A percentile compares a stretch with the other conserved stretches of the same genome.
phyloP scores from a whole-genome alignment of 139 green algal species.

The Micromonas pusilla region DNA sequence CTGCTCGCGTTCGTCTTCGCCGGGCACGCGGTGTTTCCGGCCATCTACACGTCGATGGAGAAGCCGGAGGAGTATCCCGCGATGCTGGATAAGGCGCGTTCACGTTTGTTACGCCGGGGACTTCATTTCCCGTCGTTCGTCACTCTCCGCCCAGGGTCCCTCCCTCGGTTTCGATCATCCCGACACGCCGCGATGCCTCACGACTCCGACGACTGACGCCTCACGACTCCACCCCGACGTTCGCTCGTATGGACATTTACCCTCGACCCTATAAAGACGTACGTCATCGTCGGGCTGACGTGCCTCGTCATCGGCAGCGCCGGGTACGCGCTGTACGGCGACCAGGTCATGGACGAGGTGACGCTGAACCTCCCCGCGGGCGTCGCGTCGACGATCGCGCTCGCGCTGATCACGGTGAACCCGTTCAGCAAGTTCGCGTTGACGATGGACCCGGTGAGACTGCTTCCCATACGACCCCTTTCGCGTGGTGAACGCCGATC shows the following conservation, averaged over 20 bases:
- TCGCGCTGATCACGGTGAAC: slow-evolving; percentile 25
- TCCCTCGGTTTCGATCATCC: neutral
- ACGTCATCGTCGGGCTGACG: slow-evolving; percentile 23
- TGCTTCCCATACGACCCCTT: too few species aligned
- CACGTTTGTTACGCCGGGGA: neutral
- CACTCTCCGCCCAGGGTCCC: neutral
- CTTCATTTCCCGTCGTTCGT: too few species aligned
- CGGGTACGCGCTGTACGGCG: slow-evolving; percentile 31
- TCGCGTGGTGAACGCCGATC: too few species aligned
- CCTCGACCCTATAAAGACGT: too few species aligned
- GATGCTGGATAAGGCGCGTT: slow-evolving; percentile 35
- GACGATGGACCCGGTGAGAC: slow-evolving; percentile 36
- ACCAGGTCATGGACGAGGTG: slow-evolving; percentile 26
- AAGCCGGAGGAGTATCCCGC: slow-evolving; percentile 45
- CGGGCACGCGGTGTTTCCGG: slow-evolving; percentile 64
- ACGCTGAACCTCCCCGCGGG: slow-evolving; percentile 30
- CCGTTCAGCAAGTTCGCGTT: slow-evolving; percentile 37
- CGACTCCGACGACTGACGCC: too few species aligned
- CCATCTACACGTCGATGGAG: slow-evolving; percentile 59
- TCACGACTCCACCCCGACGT: too few species aligned
- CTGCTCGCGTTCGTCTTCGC: slow-evolving; percentile 70
- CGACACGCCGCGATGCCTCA: too few species aligned
- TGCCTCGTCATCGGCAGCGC: slow-evolving; percentile 20
- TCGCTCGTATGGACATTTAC: too few species aligned
- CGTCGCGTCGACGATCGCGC: slow-evolving; percentile 3